phyloP scores from a whole-genome alignment of 2,329 filamentous ascomycete species.

The Lachnellula occidentalis region DNA sequence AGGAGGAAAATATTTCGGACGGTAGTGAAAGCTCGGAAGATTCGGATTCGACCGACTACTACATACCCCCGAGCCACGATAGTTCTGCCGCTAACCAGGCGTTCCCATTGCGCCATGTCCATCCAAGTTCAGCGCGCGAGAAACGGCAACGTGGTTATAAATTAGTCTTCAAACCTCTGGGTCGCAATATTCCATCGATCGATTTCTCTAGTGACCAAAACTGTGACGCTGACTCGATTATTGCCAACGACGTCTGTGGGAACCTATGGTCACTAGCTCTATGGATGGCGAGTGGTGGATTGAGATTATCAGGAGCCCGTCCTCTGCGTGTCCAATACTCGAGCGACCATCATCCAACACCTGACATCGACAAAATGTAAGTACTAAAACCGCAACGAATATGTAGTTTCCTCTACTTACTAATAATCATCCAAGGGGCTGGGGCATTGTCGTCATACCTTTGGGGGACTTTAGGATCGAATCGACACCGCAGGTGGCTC shows the following conservation, averaged over 20 bases:
- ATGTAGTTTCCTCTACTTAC: too few species aligned
- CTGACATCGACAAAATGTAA: too few species aligned
- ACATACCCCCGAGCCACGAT: too few species aligned
- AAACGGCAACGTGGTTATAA: conserved; percentile 3
- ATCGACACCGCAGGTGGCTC: conserved; percentile 4
- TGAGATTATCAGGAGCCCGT: not conserved
- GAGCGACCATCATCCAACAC: not conserved
- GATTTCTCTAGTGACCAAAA: conserved; percentile 20
- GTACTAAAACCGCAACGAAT: too few species aligned
- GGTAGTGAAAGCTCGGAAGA: too few species aligned
- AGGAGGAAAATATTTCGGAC: too few species aligned
- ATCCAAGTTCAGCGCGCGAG: not conserved
- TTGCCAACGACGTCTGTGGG: conserved; percentile 26
- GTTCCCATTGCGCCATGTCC: too few species aligned
- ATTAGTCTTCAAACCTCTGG: conserved; percentile 7
- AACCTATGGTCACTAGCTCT: conserved; percentile 11
- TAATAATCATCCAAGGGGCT: not conserved
- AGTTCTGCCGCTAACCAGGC: too few species aligned
- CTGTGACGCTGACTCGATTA: conserved; percentile 19
- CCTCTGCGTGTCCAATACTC: not conserved
- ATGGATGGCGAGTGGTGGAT: not conserved
- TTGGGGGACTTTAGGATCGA: conserved; percentile 16
- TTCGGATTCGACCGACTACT: too few species aligned
- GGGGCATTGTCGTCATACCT: conserved; percentile 24
- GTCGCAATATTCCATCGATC: conserved; percentile 28